phyloP scores from a whole-genome alignment of 2,329 filamentous ascomycete genomes.

The Clonostachys rhizophaga region DNA sequence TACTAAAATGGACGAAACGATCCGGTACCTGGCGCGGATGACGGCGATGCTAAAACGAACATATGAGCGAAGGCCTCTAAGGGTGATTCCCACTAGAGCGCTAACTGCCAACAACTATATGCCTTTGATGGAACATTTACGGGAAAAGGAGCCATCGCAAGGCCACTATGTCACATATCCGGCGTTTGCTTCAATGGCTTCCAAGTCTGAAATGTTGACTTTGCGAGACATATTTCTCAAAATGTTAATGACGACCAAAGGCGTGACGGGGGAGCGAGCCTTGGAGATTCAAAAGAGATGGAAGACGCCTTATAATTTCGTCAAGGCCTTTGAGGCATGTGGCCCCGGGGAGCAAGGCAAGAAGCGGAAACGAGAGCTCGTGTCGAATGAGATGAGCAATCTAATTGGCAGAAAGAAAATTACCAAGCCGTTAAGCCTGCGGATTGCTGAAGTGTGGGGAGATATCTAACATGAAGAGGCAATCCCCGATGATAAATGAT shows the following conservation, averaged over 20 bases:
- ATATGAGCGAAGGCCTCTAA: conserved; percentile 55
- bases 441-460: conserved; percentile 70
- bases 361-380: conserved; percentile 56
- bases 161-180: conserved; percentile 63
- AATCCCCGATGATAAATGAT: background rate
- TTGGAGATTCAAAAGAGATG: conserved; percentile 76
- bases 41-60: conserved; percentile 61
- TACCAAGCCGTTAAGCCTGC: conserved; percentile 58
- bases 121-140: conserved; percentile 55
- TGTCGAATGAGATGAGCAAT: conserved; percentile 49
- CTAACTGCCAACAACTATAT: conserved; percentile 63
- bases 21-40: conserved; percentile 70
- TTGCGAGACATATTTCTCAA: conserved; percentile 73
- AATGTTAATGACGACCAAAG: conserved; percentile 79
- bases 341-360: conserved; percentile 40
- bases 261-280: conserved; percentile 73
- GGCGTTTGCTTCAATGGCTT: conserved; percentile 67
- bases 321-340: conserved; percentile 62
- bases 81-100: conserved; percentile 61
- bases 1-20: conserved; percentile 70
- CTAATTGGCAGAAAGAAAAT: conserved; percentile 67
- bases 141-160: conserved; percentile 34
- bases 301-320: conserved; percentile 67
- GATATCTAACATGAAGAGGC: conserved; percentile 25
- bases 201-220: conserved; percentile 71